Conservation (phyloP, 331 rosid genomes). For the Acacia pycnantha region DNA sequence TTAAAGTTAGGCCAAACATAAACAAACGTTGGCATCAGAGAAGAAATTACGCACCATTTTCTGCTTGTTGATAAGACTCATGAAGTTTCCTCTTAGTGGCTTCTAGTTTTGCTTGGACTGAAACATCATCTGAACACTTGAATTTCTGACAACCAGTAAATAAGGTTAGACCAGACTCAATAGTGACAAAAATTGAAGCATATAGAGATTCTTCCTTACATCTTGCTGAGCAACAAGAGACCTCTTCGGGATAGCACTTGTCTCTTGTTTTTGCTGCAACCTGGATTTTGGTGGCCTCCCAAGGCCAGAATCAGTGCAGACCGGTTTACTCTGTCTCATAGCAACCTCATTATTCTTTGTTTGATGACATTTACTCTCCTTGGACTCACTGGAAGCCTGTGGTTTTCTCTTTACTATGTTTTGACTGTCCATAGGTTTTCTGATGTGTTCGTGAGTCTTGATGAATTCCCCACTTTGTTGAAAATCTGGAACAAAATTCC, state of each 20-base stretch:
- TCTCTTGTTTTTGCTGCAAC: conserved; percentile 43
- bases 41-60: conserved; percentile 55
- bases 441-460: conserved; percentile 50
- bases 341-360: conserved; percentile 48
- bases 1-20: neutral
- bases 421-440: conserved; percentile 54
- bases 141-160: conserved; percentile 44
- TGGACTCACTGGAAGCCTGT: conserved; percentile 38
- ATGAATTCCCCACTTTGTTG: conserved; percentile 51
- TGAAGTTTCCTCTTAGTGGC: conserved; percentile 97
- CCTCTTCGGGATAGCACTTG: conserved; percentile 47
- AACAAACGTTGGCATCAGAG: neutral
- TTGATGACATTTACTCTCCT: conserved; percentile 49
- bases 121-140: conserved; percentile 58
- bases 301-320: conserved; percentile 46
- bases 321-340: conserved; percentile 48
- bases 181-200: neutral
- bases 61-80: conserved; percentile 90
- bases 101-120: conserved; percentile 75
- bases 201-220: conserved; percentile 43
- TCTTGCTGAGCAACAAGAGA: conserved; percentile 44
- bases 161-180: conserved; percentile 28
- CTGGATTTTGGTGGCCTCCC: conserved; percentile 53
- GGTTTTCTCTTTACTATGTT: conserved; percentile 40
- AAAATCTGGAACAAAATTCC: conserved; percentile 71